Conservation (phyloP, 257 asterid species). For the Misopates orontium region DNA sequence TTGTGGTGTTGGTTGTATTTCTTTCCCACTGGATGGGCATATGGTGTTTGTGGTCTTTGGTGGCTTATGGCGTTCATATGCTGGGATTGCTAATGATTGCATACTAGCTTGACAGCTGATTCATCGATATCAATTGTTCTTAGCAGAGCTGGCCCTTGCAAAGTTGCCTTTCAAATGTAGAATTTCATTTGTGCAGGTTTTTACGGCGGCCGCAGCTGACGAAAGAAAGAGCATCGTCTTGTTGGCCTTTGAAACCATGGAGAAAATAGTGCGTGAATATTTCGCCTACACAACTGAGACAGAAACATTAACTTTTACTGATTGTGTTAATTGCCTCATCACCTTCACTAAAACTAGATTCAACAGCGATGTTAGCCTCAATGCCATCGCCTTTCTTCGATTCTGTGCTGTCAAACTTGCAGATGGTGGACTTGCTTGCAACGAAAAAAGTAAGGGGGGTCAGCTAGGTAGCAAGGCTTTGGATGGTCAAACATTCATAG, state of each 20-base stretch:
- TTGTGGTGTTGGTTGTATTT: background rate
- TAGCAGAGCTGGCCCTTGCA: too few species aligned
- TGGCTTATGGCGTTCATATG: background rate
- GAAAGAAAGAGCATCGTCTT: conserved; percentile 94
- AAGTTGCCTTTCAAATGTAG: conserved; percentile 14
- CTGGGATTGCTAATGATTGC: conserved; percentile 15
- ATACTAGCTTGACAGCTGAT: conserved; percentile 12
- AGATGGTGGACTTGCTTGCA: conserved; percentile 88
- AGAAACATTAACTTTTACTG: conserved; percentile 82
- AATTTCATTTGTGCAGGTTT: conserved; percentile 54
- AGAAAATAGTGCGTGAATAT: conserved; percentile 94
- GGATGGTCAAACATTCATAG: conserved; percentile 51
- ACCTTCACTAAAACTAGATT: conserved; percentile 91
- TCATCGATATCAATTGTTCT: background rate
- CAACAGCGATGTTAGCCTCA: conserved; percentile 97
- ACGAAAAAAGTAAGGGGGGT: conserved; percentile 55
- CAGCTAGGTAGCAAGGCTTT: conserved; percentile 45
- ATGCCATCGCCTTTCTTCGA: conserved; percentile 98
- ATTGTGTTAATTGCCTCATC: conserved; percentile 94
- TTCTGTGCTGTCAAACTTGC: conserved; percentile 98
- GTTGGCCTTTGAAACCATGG: conserved; percentile 97
- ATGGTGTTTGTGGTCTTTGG: background rate
- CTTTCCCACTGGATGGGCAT: background rate
- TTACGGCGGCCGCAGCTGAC: conserved; percentile 96
- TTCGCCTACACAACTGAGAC: conserved; percentile 95